These are phyloP conservation scores for Sugiyamaella neomexicana DNA, from an alignment of 1,139 yeast species.

Conservation along the genomic window DNA sequence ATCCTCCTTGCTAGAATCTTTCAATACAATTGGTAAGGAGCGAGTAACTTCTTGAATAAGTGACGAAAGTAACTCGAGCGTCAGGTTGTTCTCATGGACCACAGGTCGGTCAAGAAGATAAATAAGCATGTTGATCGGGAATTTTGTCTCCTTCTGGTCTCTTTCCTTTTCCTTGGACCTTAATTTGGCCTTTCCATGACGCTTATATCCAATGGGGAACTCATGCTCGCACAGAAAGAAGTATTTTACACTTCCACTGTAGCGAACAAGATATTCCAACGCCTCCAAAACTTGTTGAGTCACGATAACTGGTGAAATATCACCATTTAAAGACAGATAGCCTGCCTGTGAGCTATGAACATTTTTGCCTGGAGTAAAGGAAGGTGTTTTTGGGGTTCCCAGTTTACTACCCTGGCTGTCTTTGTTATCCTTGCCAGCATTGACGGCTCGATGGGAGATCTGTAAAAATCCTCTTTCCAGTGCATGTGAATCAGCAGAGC, in stretches of 20 bases:
- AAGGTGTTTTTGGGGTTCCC: conserved; percentile 34
- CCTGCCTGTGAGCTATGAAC: conserved; percentile 28
- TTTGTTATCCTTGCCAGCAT: conserved; percentile 17
- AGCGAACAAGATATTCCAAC: conserved; percentile 67
- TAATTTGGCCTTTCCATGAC: conserved; percentile 35
- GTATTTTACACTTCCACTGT: conserved; percentile 67
- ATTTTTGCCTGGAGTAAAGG: conserved; percentile 26
- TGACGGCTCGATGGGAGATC: conserved; percentile 42
- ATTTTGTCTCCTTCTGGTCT: conserved; percentile 46
- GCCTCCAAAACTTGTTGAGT: conserved; percentile 81
- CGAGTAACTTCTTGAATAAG: conserved; percentile 75
- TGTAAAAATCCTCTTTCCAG: conserved; percentile 66
- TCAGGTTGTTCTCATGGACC: conserved; percentile 67
- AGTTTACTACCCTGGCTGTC: conserved; percentile 20
- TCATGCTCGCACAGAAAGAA: conserved; percentile 85
- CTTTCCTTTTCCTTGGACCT: conserved; percentile 39
- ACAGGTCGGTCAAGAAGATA: conserved; percentile 60
- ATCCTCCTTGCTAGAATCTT: conserved; percentile 21
- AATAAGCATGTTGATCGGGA: conserved; percentile 71
- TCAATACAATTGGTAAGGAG: conserved; percentile 52
- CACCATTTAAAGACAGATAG: conserved; percentile 47
- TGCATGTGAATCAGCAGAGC: conserved; percentile 59
- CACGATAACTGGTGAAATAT: conserved; percentile 65
- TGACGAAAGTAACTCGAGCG: conserved; percentile 75
- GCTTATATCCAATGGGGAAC: conserved; percentile 52